A percentile compares a stretch with the other conserved stretches of the same genome.
phyloP scores from a whole-genome alignment of 2,329 filamentous ascomycete genomes.

The Sarocladium kiliense region DNA sequence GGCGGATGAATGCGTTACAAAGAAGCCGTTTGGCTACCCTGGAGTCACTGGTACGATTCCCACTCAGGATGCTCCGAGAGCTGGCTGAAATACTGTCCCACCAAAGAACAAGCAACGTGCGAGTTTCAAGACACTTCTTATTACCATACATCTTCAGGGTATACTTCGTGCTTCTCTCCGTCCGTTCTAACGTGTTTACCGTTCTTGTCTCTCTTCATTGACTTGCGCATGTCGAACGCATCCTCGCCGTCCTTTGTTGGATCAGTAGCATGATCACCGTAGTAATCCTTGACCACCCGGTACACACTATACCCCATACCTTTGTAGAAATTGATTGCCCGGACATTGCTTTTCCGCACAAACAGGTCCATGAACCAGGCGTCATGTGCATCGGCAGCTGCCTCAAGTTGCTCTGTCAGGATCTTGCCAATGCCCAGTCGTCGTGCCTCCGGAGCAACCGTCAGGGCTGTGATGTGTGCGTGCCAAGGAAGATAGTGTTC shows the following conservation, averaged over 20 bases:
- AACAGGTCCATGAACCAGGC: slow-evolving; percentile 97
- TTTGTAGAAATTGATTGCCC: slow-evolving; percentile 84
- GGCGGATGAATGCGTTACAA: slow-evolving; percentile 13
- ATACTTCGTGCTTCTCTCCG: slow-evolving; percentile 73
- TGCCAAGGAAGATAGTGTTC: slow-evolving; percentile 98
- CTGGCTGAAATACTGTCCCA: no score
- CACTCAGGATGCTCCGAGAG: no score
- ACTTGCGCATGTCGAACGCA: slow-evolving; percentile 95
- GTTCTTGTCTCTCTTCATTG: slow-evolving; percentile 73
- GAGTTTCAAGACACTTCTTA: no score
- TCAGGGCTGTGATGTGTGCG: slow-evolving; percentile 93
- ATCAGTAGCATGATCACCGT: slow-evolving; percentile 73
- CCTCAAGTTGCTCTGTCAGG: slow-evolving; percentile 75
- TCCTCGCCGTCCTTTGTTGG: slow-evolving; percentile 67
- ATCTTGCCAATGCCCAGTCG: slow-evolving; percentile 82
- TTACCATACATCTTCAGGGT: slow-evolving; percentile 82
- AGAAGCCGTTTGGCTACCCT: background rate
- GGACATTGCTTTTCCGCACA: slow-evolving; percentile 80
- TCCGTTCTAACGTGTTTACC: slow-evolving; percentile 72
- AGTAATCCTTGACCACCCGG: slow-evolving; percentile 84
- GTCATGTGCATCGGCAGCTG: slow-evolving; percentile 73
- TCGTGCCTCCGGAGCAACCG: slow-evolving; percentile 80
- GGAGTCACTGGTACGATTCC: background rate
- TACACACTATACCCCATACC: slow-evolving; percentile 90
- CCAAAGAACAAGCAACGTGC: no score